Evolutionary conservation across 2,329 filamentous ascomycete species (phyloP), one percentile per base, ranked within the genome.

Genomic region (Cytospora leucostoma): DNA sequence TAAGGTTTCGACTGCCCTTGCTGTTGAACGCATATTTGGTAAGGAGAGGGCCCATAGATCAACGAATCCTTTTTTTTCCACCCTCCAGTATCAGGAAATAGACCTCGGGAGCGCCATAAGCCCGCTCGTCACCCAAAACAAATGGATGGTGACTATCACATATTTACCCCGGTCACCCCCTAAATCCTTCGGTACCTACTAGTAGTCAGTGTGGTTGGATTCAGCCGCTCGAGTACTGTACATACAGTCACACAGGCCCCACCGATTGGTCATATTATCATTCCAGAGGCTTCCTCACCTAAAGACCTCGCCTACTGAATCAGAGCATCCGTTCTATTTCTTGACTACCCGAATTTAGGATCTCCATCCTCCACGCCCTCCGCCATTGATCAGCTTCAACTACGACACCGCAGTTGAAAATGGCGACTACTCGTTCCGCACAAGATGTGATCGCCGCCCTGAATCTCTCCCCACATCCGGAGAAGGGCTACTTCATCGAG

Each of bases 401-500:
- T n/a, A 47, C 7, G 21, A 49, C 17, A 56, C n/a, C 10, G 7
- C 27, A 15, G 13, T n/a, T 17, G 17, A 35, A 3, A 17, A 57
- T 57, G 55, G 55, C 55, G 32, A 35, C 27, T 27, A 33, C 27
- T 11, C 55, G 55, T 40, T 49, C 55, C 40, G 55, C 55, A 19
- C 17, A 57, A 27, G 55, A 57, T 6, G 40, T 57, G 17, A 57
- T 57, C 21, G 55, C 37, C 27, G 40, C 55, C 40, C 27, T 57
- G 55, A 57, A 57, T 27, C 40, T 57, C 19, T 27, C 21, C 13
- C 55, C 55, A 19, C 55, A 57, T 27, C 55, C 55, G 27, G 55
- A 57, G 21, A 57, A 57, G 40, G 55, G 55, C 17, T 49, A 50
- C 13, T 57, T 33, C 27, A 47, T 57, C 27, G 40, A 57, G 55